phyloP scores from a whole-genome alignment of 306 rosid species.

The Inga oerstediana region DNA sequence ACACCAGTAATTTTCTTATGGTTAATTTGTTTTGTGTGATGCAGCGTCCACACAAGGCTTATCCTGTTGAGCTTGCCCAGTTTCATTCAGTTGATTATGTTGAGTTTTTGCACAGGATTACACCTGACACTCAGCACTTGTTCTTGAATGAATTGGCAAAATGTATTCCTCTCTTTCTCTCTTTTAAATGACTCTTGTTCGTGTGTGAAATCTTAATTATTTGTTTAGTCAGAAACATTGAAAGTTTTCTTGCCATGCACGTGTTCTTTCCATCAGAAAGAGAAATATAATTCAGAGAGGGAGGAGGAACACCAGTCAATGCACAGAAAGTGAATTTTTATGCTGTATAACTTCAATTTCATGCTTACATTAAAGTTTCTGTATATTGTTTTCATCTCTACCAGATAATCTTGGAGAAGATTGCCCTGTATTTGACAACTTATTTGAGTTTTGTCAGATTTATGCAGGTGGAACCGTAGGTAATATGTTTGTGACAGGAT shows the following conservation, averaged over 20 bases:
- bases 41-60: constrained; percentile 99
- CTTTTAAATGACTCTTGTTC: not conserved
- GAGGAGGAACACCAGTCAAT: constrained; percentile 6
- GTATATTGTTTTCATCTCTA: constrained; percentile 20
- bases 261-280: not conserved
- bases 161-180: constrained; percentile 49
- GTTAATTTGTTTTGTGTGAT: constrained; percentile 30
- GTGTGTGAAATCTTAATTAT: not conserved
- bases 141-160: constrained; percentile 72
- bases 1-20: constrained; percentile 2
- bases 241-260: not conserved
- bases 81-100: constrained; percentile 95
- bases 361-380: constrained; percentile 23
- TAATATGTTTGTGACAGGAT: constrained; percentile 33
- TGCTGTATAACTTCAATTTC: constrained; percentile 14
- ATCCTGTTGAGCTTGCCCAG: constrained; percentile 99
- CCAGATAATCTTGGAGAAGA: constrained; percentile 99
- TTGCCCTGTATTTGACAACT: constrained; percentile 94
- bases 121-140: constrained; percentile 84
- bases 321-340: not conserved
- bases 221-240: not conserved
- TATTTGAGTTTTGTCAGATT: constrained; percentile 97
- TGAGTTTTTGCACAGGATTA: constrained; percentile 89
- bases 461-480: constrained; percentile 99
- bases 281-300: not conserved